These are phyloP conservation scores for Lasiodiplodia citricola DNA, from an alignment of 2,329 filamentous ascomycete genomes.

Conservation along the genomic window DNA sequence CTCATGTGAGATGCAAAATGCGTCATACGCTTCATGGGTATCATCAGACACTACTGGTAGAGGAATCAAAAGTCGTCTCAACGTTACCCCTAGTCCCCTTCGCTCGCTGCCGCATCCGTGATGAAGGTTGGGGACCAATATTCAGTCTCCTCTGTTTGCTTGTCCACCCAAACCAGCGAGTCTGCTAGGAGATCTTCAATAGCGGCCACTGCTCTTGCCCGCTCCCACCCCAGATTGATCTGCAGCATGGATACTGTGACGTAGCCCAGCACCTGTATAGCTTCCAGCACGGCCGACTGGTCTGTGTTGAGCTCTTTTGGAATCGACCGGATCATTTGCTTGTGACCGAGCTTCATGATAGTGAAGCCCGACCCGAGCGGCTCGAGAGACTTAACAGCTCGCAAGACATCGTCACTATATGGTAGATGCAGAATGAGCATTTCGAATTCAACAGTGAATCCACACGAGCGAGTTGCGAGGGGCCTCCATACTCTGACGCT, in stretches of 20 bases:
- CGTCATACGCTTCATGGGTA: conserved; percentile 26
- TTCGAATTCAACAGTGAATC: not conserved
- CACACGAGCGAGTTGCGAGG: conserved; percentile 7
- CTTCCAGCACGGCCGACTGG: conserved; percentile 90
- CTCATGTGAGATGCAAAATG: conserved; percentile 26
- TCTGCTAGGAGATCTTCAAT: conserved; percentile 88
- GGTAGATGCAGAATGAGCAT: conserved; percentile 2
- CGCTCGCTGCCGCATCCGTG: conserved; percentile 32
- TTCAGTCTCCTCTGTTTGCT: conserved; percentile 82
- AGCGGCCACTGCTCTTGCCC: conserved; percentile 82
- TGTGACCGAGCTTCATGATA: conserved; percentile 80
- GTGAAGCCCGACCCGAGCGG: conserved; percentile 89
- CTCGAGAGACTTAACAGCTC: conserved; percentile 83
- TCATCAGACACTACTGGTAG: conserved; percentile 18
- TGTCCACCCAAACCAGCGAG: conserved; percentile 93
- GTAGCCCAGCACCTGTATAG: conserved; percentile 85
- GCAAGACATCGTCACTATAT: conserved; percentile 80
- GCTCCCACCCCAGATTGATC: conserved; percentile 84
- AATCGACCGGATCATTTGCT: conserved; percentile 87
- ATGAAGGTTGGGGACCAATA: conserved; percentile 91
- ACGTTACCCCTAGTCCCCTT: conserved; percentile 9
- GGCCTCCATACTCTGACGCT: conserved; percentile 71
- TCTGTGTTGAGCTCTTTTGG: conserved; percentile 95
- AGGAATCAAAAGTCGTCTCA: conserved; percentile 23
- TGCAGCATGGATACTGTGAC: conserved; percentile 89